These are phyloP conservation scores for Immersiporthe knoxdaviesiana DNA, from an alignment of 2,329 filamentous ascomycete species.

Conservation along the genomic window DNA sequence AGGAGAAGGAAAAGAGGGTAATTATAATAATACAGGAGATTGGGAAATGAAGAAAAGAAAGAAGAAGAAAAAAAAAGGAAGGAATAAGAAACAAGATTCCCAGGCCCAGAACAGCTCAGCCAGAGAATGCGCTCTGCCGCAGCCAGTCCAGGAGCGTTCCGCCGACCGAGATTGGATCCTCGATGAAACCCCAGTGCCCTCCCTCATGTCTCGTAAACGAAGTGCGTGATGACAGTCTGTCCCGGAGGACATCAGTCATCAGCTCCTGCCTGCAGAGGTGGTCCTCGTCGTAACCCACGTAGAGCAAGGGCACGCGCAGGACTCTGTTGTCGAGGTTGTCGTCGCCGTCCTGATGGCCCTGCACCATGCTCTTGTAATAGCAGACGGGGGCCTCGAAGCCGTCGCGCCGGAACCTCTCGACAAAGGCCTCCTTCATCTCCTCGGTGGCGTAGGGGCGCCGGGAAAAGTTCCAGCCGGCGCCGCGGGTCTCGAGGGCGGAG, in stretches of 20 bases:
- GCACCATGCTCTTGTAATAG: constrained; percentile 36
- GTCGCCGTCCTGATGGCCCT: constrained; percentile 34
- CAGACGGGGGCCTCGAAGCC: constrained; percentile 37
- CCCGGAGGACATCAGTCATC: constrained; percentile 31
- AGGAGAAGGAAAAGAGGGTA: too few species aligned
- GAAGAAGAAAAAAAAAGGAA: too few species aligned
- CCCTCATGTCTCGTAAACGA: constrained; percentile 34
- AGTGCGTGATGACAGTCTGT: constrained; percentile 35
- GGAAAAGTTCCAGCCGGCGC: constrained; percentile 32
- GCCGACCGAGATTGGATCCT: constrained; percentile 36
- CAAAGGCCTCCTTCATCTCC: constrained; percentile 34
- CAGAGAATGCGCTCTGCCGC: constrained; percentile 3
- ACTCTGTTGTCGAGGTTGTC: constrained; percentile 28
- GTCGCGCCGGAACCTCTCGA: constrained; percentile 34
- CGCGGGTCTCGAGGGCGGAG: constrained; percentile 32
- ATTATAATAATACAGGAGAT: too few species aligned
- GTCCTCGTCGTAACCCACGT: constrained; percentile 31
- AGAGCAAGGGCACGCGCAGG: constrained; percentile 36
- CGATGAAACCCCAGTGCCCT: constrained; percentile 39
- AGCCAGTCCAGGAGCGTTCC: constrained; percentile 20
- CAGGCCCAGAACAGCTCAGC: neutral
- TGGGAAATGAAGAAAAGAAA: too few species aligned
- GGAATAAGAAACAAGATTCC: neutral
- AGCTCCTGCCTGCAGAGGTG: constrained; percentile 32
- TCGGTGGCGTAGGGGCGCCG: constrained; percentile 36